Evolutionary conservation across 805 yeast species (phyloP), one percentile per base, ranked within the genome.

Genomic region (Myxozyma sirexii): DNA sequence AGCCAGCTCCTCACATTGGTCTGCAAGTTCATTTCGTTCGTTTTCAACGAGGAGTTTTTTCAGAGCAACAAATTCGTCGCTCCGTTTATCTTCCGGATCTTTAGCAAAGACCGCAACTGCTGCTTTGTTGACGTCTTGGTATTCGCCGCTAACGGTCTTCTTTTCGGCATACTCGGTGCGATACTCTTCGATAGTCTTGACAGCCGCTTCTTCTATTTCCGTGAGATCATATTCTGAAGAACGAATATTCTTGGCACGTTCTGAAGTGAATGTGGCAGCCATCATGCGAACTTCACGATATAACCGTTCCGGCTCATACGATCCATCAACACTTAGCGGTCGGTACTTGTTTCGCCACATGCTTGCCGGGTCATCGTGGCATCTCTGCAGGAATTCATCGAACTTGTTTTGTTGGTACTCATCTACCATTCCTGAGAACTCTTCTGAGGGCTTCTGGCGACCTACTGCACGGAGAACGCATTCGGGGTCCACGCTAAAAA

Each of bases 391-490:
- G 73, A 82, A 87, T 61, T 80, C 77, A 75, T 90, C 90, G 94
- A 92, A 93, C 63, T 82, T 80, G 27, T 80, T 76, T 50, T 89
- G 83, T 73, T 91, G 97, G 23, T 77, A 77, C 69, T 82, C 83
- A 71, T 90, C 96, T 44, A 86, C 79, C 65, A 82, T 82, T 56
- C 87, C 76, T 8, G 96, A 82, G 69, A 84, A 79, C 65, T 80
- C 81, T 46, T 87, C 73, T 58, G 88, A 79, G 54, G 98, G 98
- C 75, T 92, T 93, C 60, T 80, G 77, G 52, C 88, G 83, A 63
- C 98, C 98, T 74, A 92, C 75, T 1, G 97, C 97, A 60, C 79
- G 80, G 57, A 93, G 77, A 8, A 91, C 98, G 68, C 86, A 85
- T 62, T 86, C 92, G 10, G 98, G 97, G 51, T 81, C 83, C 41